A percentile compares a stretch with the other conserved stretches of the same genome.
phyloP scores from a whole-genome alignment of 169 alveolate genomes.

The Babesia bigemina region DNA sequence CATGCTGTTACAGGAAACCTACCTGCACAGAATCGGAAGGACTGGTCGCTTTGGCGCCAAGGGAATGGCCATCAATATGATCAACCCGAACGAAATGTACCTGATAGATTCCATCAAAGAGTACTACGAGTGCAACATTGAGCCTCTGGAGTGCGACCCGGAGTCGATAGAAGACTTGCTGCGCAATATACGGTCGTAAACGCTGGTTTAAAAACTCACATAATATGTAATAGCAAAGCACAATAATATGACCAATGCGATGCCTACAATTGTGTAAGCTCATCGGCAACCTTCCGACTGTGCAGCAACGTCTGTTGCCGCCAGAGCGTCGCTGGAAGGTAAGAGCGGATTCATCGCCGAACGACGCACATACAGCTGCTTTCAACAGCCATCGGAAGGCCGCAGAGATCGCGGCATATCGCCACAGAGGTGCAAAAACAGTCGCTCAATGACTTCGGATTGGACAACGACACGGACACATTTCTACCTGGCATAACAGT shows the following conservation, averaged over 20 bases:
- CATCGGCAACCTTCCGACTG: background rate
- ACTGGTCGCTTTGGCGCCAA: constrained; percentile 96
- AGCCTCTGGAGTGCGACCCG: constrained; percentile 60
- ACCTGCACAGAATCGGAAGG: constrained; percentile 96
- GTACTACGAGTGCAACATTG: constrained; percentile 68
- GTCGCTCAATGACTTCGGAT: constrained; percentile 57
- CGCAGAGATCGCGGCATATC: background rate
- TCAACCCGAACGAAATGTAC: constrained; percentile 70
- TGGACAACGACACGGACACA: constrained; percentile 16
- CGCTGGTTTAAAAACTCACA: constrained; percentile 31
- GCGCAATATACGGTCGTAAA: constrained; percentile 66
- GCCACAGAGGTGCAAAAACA: constrained; percentile 5
- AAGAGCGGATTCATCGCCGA: background rate
- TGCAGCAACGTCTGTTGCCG: background rate
- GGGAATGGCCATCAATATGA: constrained; percentile 94
- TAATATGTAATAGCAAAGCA: constrained; percentile 8
- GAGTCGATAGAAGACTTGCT: constrained; percentile 68
- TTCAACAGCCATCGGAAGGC: background rate
- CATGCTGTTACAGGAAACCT: constrained; percentile 81
- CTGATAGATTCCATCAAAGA: constrained; percentile 74
- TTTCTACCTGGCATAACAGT: constrained; percentile 62
- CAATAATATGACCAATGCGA: constrained; percentile 20
- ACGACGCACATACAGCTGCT: background rate
- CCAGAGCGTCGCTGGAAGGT: constrained; percentile 4
- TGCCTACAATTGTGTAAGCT: background rate